Evolutionary conservation across 139 green algal species (phyloP).

Genomic region (Volvox reticuliferus): DNA sequence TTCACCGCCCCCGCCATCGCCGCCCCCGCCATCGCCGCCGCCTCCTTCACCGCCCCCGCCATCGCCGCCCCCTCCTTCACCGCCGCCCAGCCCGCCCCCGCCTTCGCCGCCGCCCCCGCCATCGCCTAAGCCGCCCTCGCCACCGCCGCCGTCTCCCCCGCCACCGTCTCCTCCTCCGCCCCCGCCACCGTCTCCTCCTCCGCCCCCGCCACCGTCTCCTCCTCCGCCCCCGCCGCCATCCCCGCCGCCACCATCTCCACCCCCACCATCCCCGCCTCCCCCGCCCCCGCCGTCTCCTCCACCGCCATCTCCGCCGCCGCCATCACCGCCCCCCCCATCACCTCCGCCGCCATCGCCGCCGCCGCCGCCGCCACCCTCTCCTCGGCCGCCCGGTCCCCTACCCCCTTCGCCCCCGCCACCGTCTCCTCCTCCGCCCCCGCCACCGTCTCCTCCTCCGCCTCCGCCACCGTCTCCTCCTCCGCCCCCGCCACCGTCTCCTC

Average conservation of each 20-base stretch:
- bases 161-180: background rate
- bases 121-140: background rate
- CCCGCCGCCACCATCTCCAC: background rate
- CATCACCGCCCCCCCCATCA: background rate
- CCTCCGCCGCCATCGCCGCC: background rate
- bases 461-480: background rate
- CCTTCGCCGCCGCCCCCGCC: background rate
- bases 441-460: background rate
- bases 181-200: background rate
- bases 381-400: background rate
- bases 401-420: background rate
- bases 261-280: background rate
- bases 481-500: background rate
- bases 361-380: background rate
- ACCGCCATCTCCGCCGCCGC: background rate
- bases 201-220: background rate
- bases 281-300: background rate
- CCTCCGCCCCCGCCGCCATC: background rate
- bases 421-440: background rate
- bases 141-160: background rate
- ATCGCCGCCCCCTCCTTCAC: background rate
- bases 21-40: background rate
- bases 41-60: background rate
- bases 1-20: background rate
- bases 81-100: background rate